Evolutionary conservation across 2,329 filamentous ascomycete genomes (phyloP), one percentile per base, ranked within the genome.

Genomic region (Alternaria arbusti): DNA sequence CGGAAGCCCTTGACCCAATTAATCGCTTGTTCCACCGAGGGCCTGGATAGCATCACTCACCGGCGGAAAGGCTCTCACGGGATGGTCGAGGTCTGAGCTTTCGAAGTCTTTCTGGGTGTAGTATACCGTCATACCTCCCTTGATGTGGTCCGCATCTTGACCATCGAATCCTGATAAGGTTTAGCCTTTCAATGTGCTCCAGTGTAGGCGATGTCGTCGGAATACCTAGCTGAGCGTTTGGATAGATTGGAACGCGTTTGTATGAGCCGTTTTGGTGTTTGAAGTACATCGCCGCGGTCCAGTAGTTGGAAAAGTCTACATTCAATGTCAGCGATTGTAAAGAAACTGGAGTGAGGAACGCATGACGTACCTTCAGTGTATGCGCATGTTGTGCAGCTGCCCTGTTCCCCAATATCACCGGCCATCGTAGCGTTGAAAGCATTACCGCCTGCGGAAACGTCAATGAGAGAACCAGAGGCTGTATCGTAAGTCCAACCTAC

Each of bases 31-130:
- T 13, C 15, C 47, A 47, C 22, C 22, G 7, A 59, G 5, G n/a
- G 15, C 23, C 23, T 5, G 11, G 44, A 52, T 44, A 20, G 22
- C 7, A 22, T 13, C 22, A 51, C 66, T 32, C 45, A 74, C 67
- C 28, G 66, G 64, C 6, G 65, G 65, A 61, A 77, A 71, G 1
- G 73, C 65, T 5, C 66, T 77, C 26, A 75, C 74, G 52, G 74
- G 74, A 17, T 72, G 59, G 45, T 73, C 74, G n/a, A 72, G 71
- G 32, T 77, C 75, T 20, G 75, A 78, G 26, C 26, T 57, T 67
- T 74, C 78, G 70, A 82, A 81, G 56, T 78, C 76, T 49, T 76
- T 63, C 66, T 77, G 73, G 0, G 70, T 74, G 47, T 76, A 75
- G 59, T 77, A 77, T 51, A 77, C 65, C 8, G 74, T 77, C 74